These are phyloP conservation scores for Cystobasidium pallidum DNA, from an alignment of 1,284 basidiomycete genomes.

Conservation along the genomic window DNA sequence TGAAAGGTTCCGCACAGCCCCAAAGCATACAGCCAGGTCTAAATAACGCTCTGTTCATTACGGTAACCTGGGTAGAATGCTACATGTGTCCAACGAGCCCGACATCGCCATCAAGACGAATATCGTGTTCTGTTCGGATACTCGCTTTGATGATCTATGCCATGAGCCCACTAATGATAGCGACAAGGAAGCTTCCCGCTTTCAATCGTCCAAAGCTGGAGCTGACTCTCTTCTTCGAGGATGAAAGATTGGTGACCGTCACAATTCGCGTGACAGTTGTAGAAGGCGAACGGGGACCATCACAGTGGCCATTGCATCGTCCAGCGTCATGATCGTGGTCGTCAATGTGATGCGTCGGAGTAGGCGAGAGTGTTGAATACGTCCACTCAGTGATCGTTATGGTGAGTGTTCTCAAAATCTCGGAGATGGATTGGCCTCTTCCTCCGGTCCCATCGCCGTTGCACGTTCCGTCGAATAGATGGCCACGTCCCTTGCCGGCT, in stretches of 20 bases:
- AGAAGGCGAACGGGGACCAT: background rate
- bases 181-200: background rate
- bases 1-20: background rate
- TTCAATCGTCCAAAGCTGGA: background rate
- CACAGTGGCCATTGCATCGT: background rate
- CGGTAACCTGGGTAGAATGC: background rate
- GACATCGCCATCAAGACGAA: no score
- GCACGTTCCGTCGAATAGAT: slow-evolving; percentile 39
- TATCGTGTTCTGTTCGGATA: no score
- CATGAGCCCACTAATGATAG: background rate
- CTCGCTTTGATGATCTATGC: no score
- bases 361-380: slow-evolving; percentile 14
- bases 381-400: slow-evolving; percentile 30
- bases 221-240: background rate
- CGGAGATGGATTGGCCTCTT: slow-evolving; percentile 34
- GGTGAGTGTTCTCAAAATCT: slow-evolving; percentile 37
- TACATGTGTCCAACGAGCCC: background rate
- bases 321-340: background rate
- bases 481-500: slow-evolving; percentile 24
- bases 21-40: background rate
- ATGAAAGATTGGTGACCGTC: slow-evolving; percentile 10
- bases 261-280: slow-evolving; percentile 20
- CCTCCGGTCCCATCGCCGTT: slow-evolving; percentile 32
- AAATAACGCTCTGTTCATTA: background rate
- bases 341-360: background rate